phyloP scores from a whole-genome alignment of 225 moss, liverwort and hornwort genomes.

The Lunularia cruciata region DNA sequence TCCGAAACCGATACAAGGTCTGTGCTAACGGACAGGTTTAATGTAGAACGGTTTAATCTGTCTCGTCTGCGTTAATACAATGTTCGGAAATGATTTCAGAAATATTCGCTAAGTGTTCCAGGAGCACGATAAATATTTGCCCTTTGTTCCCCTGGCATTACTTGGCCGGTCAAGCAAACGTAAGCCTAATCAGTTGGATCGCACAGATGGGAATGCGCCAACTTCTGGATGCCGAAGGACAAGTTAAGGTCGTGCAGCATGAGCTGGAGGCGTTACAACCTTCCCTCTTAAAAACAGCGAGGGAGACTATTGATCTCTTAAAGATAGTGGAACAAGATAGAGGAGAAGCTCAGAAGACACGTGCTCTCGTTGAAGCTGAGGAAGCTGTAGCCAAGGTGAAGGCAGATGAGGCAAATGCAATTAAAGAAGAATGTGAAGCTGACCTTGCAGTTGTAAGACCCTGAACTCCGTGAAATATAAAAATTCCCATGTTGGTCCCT shows the following conservation, averaged over 20 bases:
- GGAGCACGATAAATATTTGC: too few species aligned
- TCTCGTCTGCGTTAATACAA: too few species aligned
- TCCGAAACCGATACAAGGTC: slow-evolving; percentile 64
- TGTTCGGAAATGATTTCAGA: too few species aligned
- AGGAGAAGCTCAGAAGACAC: slow-evolving; percentile 63
- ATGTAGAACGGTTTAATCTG: too few species aligned
- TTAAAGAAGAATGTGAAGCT: slow-evolving; percentile 76
- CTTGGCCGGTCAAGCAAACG: too few species aligned
- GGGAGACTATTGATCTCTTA: slow-evolving; percentile 59
- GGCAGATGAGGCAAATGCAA: slow-evolving; percentile 69
- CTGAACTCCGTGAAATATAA: too few species aligned
- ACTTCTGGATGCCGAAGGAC: slow-evolving; percentile 66
- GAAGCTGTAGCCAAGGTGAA: slow-evolving; percentile 65
- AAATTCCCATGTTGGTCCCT: too few species aligned
- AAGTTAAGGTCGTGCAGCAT: slow-evolving; percentile 79
- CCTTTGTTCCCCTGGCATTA: too few species aligned
- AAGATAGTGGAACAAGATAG: slow-evolving; percentile 61
- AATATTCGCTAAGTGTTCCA: too few species aligned
- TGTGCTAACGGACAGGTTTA: neutral
- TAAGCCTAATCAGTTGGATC: neutral
- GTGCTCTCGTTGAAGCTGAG: slow-evolving; percentile 60
- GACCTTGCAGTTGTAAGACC: slow-evolving; percentile 75
- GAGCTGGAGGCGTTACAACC: slow-evolving; percentile 73
- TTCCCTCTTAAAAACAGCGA: slow-evolving; percentile 51
- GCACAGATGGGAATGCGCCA: slow-evolving; percentile 70